Evolutionary conservation across 352 stramenopile species (phyloP).

Genomic region (Nothophytophthora sp.): DNA sequence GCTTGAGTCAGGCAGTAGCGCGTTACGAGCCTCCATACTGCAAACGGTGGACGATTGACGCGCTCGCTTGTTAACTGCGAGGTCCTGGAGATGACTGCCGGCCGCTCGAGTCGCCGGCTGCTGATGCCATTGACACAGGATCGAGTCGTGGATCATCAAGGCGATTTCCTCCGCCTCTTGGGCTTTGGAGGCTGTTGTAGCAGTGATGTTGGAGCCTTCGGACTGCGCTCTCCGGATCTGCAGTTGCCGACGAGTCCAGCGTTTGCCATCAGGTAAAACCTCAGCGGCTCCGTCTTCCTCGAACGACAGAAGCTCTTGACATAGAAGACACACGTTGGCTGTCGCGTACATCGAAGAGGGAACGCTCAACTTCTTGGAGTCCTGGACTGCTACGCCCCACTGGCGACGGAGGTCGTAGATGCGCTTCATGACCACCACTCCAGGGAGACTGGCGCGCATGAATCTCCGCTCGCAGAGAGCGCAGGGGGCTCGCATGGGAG

Average conservation of each 20-base stretch:
- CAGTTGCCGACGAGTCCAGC: neutral
- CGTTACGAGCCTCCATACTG: slow-evolving; percentile 40
- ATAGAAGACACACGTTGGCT: slow-evolving; percentile 43
- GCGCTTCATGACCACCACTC: slow-evolving; percentile 52
- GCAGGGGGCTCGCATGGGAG: slow-evolving; percentile 29
- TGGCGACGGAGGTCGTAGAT: slow-evolving; percentile 45
- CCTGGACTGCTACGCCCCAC: slow-evolving; percentile 47
- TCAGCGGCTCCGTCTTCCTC: slow-evolving; percentile 19
- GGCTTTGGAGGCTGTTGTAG: neutral
- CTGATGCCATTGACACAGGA: slow-evolving; percentile 32
- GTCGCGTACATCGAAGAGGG: slow-evolving; percentile 42
- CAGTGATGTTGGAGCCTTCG: neutral
- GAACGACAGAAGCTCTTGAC: slow-evolving; percentile 40
- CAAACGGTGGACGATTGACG: slow-evolving; percentile 48
- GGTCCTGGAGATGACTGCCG: slow-evolving; percentile 29
- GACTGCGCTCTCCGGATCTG: neutral
- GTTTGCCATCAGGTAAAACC: neutral
- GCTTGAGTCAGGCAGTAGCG: slow-evolving; percentile 27
- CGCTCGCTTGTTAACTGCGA: slow-evolving; percentile 38
- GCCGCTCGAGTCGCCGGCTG: slow-evolving; percentile 7
- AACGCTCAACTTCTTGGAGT: slow-evolving; percentile 39
- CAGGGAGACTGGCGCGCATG: slow-evolving; percentile 37
- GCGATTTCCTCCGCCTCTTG: slow-evolving; percentile 22
- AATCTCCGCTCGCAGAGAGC: slow-evolving; percentile 52
- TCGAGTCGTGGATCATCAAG: slow-evolving; percentile 39